A percentile compares a stretch with the other conserved stretches of the same genome.
These are phyloP conservation scores for Crithidia bombi DNA, from an alignment of 208 protist genomes.

Conservation along the genomic window DNA sequence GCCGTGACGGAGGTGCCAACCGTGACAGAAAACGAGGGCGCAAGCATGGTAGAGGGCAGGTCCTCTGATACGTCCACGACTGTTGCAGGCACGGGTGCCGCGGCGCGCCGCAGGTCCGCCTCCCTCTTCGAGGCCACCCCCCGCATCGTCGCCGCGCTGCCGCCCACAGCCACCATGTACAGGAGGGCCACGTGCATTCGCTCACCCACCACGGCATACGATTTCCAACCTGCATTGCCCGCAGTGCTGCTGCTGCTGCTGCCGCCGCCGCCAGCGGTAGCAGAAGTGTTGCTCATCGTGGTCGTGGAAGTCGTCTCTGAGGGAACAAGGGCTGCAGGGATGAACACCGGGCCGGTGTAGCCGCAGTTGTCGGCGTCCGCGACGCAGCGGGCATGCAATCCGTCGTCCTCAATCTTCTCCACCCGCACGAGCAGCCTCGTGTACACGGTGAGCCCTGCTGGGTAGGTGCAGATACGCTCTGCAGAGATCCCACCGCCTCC, in stretches of 20 bases:
- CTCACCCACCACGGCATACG: constrained; percentile 76
- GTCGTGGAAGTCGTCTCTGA: constrained; percentile 14
- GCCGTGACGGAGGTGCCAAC: constrained; percentile 33
- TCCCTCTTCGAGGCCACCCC: constrained; percentile 72
- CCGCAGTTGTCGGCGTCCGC: constrained; percentile 28
- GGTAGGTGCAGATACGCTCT: constrained; percentile 61
- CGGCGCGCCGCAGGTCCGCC: constrained; percentile 56
- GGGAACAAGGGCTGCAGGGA: constrained; percentile 68
- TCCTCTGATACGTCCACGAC: background rate
- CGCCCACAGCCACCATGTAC: constrained; percentile 69
- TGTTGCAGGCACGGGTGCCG: constrained; percentile 13
- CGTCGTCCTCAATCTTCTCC: constrained; percentile 63
- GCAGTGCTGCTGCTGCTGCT: background rate
- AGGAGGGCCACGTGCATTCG: constrained; percentile 73
- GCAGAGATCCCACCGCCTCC: constrained; percentile 14
- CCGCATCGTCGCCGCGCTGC: constrained; percentile 64
- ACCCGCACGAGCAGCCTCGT: constrained; percentile 60
- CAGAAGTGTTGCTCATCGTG: background rate
- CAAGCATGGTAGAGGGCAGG: background rate
- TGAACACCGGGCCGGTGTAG: constrained; percentile 43
- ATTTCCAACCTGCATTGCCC: constrained; percentile 45
- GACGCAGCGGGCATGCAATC: constrained; percentile 57
- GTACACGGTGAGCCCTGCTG: constrained; percentile 49
- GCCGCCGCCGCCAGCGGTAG: background rate
- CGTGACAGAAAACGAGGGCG: background rate